Evolutionary conservation across 441 rosid species (phyloP).

Genomic region (Omphalea diandra): DNA sequence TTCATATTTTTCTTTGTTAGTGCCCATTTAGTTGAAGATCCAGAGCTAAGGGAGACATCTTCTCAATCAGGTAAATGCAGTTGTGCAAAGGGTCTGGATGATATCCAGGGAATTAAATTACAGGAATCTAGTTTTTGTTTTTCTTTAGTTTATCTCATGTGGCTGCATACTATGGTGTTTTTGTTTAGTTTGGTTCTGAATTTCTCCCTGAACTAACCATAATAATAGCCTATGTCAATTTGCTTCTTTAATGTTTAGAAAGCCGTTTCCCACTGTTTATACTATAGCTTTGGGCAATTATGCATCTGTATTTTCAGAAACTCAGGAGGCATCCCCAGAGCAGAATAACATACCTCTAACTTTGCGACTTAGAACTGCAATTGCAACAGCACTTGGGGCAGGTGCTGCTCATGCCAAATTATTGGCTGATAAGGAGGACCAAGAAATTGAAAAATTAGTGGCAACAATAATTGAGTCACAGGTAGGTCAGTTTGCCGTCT

Average conservation of each 20-base stretch:
- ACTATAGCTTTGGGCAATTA: not conserved
- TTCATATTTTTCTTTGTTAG: conserved; percentile 37
- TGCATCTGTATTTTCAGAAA: conserved; percentile 30
- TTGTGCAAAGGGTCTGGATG: not conserved
- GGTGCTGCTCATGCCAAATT: conserved; percentile 78
- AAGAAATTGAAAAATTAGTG: conserved; percentile 60
- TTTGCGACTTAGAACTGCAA: conserved; percentile 71
- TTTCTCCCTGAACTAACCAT: not conserved
- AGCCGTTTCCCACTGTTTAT: conserved; percentile 9
- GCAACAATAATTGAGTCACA: conserved; percentile 68
- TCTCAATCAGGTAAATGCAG: conserved; percentile 41
- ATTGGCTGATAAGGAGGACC: conserved; percentile 81
- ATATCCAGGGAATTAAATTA: not conserved
- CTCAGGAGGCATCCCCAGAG: conserved; percentile 30
- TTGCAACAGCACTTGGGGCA: conserved; percentile 76
- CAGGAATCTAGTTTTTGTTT: not conserved
- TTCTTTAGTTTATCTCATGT: not conserved
- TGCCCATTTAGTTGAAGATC: conserved; percentile 36
- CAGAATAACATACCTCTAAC: conserved; percentile 54
- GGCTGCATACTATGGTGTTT: not conserved
- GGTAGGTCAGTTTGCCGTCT: conserved; percentile 37
- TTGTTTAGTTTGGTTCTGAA: not conserved
- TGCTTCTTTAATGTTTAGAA: not conserved
- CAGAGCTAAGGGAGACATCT: conserved; percentile 38
- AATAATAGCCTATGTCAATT: not conserved